A percentile compares a stretch with the other conserved stretches of the same genome.
These are phyloP conservation scores for Microdochium trichocladiopsis DNA, from an alignment of 2,329 filamentous ascomycete genomes.

Conservation along the genomic window DNA sequence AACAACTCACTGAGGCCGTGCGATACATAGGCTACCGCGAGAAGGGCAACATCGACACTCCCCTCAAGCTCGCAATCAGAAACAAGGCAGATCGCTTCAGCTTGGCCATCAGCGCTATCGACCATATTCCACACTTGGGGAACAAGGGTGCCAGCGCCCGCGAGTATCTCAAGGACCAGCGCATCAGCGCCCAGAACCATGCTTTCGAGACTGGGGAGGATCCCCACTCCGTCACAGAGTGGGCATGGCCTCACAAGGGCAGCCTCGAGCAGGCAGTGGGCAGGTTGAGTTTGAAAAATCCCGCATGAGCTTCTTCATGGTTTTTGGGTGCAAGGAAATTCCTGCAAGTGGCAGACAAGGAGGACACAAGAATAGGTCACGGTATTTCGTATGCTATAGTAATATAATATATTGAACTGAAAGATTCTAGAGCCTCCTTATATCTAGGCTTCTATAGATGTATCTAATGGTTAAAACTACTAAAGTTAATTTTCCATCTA, in stretches of 20 bases:
- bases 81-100: conserved; percentile 74
- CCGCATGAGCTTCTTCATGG: too few relatives aligned
- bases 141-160: conserved; percentile 57
- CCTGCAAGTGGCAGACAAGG: too few relatives aligned
- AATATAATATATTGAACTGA: too few relatives aligned
- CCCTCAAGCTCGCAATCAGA: conserved; percentile 69
- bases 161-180: conserved; percentile 56
- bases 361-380: too few relatives aligned
- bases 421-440: too few relatives aligned
- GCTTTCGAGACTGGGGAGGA: conserved; percentile 68
- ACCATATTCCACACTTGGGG: conserved; percentile 53
- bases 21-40: conserved; percentile 64
- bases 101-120: conserved; percentile 70
- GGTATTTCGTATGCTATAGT: too few relatives aligned
- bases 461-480: too few relatives aligned
- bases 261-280: conserved; percentile 24
- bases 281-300: conserved; percentile 4
- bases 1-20: too few relatives aligned
- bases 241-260: conserved; percentile 50
- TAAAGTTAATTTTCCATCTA: too few relatives aligned
- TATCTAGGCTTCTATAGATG: too few relatives aligned
- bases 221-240: conserved; percentile 56
- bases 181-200: conserved; percentile 55
- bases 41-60: conserved; percentile 80
- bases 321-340: too few relatives aligned